These are phyloP conservation scores for Fagopyrum homotropicum DNA, from an alignment of 148 eudicot species.

Conservation along the genomic window DNA sequence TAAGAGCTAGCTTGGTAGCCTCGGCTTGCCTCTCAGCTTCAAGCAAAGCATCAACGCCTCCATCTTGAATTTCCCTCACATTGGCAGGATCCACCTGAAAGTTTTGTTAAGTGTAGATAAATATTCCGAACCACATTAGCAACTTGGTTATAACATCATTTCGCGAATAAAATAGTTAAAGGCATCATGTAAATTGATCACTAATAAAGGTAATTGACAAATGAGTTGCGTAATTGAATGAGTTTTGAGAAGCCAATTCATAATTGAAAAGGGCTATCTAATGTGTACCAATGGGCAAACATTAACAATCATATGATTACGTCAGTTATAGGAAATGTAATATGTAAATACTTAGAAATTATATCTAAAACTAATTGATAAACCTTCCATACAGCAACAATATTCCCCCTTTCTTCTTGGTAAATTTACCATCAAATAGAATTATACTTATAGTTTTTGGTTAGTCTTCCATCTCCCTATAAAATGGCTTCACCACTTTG, in stretches of 20 bases:
- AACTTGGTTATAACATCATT: background rate
- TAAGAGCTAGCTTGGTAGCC: constrained; percentile 84
- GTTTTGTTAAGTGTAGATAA: background rate
- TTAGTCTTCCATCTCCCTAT: too few relatives aligned
- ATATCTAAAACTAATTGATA: too few relatives aligned
- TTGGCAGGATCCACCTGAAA: constrained; percentile 88
- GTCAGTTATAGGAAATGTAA: too few relatives aligned
- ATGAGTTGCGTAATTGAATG: constrained; percentile 2
- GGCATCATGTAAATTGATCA: background rate
- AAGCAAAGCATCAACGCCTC: constrained; percentile 46
- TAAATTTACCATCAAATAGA: too few relatives aligned
- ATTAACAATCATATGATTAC: too few relatives aligned
- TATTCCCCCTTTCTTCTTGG: too few relatives aligned
- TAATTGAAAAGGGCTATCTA: background rate
- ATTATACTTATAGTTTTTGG: too few relatives aligned
- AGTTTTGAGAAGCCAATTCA: background rate
- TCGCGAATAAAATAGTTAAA: background rate
- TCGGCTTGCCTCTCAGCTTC: constrained; percentile 94
- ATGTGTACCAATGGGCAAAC: too few relatives aligned
- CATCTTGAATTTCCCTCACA: constrained; percentile 58
- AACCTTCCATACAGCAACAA: too few relatives aligned
- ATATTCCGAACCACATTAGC: background rate
- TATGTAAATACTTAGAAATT: too few relatives aligned
- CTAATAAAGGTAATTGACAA: background rate
- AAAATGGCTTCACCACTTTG: too few relatives aligned